Conservation (phyloP, 164 flowering plant species). For the Macadamia tetraphylla region DNA sequence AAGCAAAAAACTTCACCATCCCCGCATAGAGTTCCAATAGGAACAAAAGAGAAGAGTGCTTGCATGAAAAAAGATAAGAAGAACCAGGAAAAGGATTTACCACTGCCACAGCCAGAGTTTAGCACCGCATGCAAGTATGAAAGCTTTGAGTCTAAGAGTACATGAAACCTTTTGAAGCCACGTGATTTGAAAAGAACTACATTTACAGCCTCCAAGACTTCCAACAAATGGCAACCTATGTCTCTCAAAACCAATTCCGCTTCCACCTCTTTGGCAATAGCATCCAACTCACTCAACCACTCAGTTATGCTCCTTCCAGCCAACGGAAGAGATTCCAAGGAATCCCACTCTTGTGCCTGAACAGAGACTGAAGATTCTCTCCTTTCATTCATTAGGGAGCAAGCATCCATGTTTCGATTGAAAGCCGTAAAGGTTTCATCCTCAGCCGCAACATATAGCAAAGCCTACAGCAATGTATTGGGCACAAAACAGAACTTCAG, state of each 20-base stretch:
- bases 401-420: conserved; percentile 46
- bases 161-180: conserved; percentile 51
- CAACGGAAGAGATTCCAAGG: conserved; percentile 46
- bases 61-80: background rate
- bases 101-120: conserved; percentile 50
- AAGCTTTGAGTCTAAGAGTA: conserved; percentile 44
- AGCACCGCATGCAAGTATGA: conserved; percentile 60
- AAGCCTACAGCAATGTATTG: conserved; percentile 31
- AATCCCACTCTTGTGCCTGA: conserved; percentile 31
- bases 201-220: conserved; percentile 61
- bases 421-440: conserved; percentile 61
- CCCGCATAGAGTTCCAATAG: background rate
- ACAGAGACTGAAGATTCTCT: conserved; percentile 19
- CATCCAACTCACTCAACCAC: conserved; percentile 58
- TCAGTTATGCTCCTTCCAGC: conserved; percentile 46
- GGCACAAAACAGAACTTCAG: background rate
- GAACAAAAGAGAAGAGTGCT: background rate
- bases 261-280: conserved; percentile 56
- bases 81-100: conserved; percentile 22
- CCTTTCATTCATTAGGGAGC: conserved; percentile 43
- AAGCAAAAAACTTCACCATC: background rate
- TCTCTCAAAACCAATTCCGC: conserved; percentile 61
- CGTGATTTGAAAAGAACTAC: conserved; percentile 49
- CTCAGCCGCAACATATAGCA: conserved; percentile 61
- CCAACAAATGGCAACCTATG: conserved; percentile 57